A percentile compares a stretch with the other conserved stretches of the same genome.
Conservation (phyloP, 1,139 yeast species). For the Geotrichum histeridarum region DNA sequence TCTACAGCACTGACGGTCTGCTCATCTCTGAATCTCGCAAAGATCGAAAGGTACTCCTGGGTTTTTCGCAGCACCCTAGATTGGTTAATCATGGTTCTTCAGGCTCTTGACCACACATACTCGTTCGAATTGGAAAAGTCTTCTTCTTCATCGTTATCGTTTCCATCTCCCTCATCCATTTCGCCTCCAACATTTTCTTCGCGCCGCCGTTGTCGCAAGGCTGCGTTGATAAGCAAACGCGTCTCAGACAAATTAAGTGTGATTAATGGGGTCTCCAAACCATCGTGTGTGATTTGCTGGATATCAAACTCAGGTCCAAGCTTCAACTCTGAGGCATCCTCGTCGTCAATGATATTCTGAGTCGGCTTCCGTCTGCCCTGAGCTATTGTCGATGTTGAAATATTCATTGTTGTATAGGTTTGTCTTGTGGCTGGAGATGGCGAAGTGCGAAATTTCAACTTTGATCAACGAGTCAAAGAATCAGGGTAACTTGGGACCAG, state of each 20-base stretch:
- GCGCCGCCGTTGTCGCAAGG: conserved; percentile 69
- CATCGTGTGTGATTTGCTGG: conserved; percentile 73
- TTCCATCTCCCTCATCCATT: conserved; percentile 40
- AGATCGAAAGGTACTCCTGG: conserved; percentile 75
- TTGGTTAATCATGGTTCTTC: background rate
- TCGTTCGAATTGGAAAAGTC: conserved; percentile 41
- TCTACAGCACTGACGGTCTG: conserved; percentile 94
- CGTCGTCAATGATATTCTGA: conserved; percentile 55
- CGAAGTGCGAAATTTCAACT: too few relatives aligned
- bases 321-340: conserved; percentile 79
- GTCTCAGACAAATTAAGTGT: conserved; percentile 88
- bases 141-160: conserved; percentile 41
- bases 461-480: too few relatives aligned
- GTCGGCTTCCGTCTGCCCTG: conserved; percentile 76
- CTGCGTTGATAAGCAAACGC: conserved; percentile 81
- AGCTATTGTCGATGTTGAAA: conserved; percentile 83
- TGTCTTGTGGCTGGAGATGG: too few relatives aligned
- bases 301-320: conserved; percentile 90
- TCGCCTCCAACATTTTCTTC: conserved; percentile 43
- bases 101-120: conserved; percentile 23
- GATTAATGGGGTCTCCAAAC: conserved; percentile 69
- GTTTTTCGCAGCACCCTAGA: conserved; percentile 78
- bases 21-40: conserved; percentile 85
- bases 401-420: conserved; percentile 53
- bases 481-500: too few relatives aligned